Evolutionary conservation across 2,329 filamentous ascomycete species (phyloP), one percentile per base, ranked within the genome.

Genomic region (Periglandula ipomoeae): DNA sequence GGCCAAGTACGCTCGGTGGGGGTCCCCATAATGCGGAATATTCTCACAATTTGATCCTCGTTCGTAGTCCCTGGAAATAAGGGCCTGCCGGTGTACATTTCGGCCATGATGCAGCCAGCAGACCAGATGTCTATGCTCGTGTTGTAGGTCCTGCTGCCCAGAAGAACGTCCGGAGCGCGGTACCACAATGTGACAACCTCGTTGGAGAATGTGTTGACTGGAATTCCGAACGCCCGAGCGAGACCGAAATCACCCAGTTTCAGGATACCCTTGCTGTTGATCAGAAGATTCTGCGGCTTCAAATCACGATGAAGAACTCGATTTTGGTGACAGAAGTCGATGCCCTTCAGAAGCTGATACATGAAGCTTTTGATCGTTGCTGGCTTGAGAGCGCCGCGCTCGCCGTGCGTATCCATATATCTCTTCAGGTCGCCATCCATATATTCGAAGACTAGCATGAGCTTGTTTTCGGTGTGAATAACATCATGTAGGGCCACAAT

Each of bases 81-180:
- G 0, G 93, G 93, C 17, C 93, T 81, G 4, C 93, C 93, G 0
- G 91, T 96, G 68, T 94, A 97, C 89, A 98, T 96, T 70, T 98
- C 93, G 9, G 93, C 93, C 93, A 98, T 97, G 74, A 98, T 98
- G 68, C 93, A 98, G 49, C 93, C 93, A 6, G 93, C 93, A 6
- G 89, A 95, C 93, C 93, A 98, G 64, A 98, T 97, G 62, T 98
- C 93, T 66, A 98, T 97, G 70, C 89, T 95, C n/a, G 93, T 98
- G 70, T 95, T 98, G 73, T 98, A 98, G 20, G 93, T 97, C 56
- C 93, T 77, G 60, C 87, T 93, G 46, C 93, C 93, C 41, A 98
- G 79, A 46, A 98, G 78, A 42, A 98, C 93, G 60, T 98, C 93
- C 0, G 93, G 93, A 1, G 93, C 93, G 39, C 93, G 87, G 67